Conservation (phyloP, 345 rosid species). For the Triadica sebifera region DNA sequence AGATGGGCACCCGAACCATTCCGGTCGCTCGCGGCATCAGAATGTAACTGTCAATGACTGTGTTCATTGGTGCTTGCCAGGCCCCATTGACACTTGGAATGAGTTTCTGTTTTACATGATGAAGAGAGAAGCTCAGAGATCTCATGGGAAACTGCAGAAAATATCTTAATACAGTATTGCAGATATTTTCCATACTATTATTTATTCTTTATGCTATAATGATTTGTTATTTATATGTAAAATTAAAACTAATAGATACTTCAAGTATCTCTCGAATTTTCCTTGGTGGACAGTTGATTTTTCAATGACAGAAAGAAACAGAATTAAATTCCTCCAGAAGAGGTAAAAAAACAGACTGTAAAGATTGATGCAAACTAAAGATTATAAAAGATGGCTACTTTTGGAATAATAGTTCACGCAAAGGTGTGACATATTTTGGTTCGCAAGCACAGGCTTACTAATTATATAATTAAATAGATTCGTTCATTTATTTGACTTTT, state of each 20-base stretch:
- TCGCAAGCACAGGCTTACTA: too few species aligned
- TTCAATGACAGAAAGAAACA: not conserved
- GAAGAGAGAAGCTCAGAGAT: slow-evolving; percentile 31
- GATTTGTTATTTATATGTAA: slow-evolving; percentile 6
- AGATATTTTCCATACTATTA: not conserved
- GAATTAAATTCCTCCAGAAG: not conserved
- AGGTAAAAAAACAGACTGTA: not conserved
- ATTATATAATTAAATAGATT: too few species aligned
- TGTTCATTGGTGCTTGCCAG: slow-evolving; percentile 91
- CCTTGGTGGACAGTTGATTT: not conserved
- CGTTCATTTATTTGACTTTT: too few species aligned
- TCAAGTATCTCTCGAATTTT: not conserved
- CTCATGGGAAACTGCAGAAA: too few species aligned
- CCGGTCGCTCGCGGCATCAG: slow-evolving; percentile 30
- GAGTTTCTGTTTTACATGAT: slow-evolving; percentile 58
- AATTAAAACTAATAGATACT: not conserved
- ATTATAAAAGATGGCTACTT: not conserved
- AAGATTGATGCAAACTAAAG: not conserved
- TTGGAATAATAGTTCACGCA: not conserved
- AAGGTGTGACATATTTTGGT: too few species aligned
- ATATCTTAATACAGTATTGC: slow-evolving; percentile 1
- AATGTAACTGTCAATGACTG: slow-evolving; percentile 48
- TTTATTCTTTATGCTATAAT: not conserved
- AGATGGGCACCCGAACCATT: slow-evolving; percentile 55
- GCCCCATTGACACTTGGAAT: slow-evolving; percentile 72